Evolutionary conservation across 2,329 filamentous ascomycete species (phyloP), one percentile per base, ranked within the genome.

Genomic region (Mollisia scopiformis): DNA sequence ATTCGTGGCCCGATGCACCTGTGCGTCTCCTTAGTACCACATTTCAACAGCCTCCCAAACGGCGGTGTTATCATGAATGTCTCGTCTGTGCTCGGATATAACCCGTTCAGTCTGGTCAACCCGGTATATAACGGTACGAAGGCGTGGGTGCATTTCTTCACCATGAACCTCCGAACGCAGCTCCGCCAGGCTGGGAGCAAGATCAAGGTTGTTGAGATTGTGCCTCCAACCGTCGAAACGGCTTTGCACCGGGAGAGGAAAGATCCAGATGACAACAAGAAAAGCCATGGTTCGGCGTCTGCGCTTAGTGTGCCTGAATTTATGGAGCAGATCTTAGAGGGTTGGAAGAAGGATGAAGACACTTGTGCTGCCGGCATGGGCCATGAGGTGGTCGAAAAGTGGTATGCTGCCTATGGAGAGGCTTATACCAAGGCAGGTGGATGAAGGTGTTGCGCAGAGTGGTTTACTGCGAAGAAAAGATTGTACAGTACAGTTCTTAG

Each of bases 61-160:
- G 7, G 31, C 37, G 21, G 65, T 71, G 51, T 53, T 0, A 78
- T 86, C 52, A 77, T 86, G 69, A 86, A 86, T 63, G 78, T 86
- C 1, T 82, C 80, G 0, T 83, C 79, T 6, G 75, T 82, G 0
- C 75, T 87, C 0, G 84, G 80, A 3, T 86, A 79, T 62, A 72
- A 82, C 0, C 84, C 84, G 0, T 79, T 80, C 59, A 78, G 75
- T 2, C 73, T 85, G 59, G 78, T 85, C 63, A 87, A 84, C 65
- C 84, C 82, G 0, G 80, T 85, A 1, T 87, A 87, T 71, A 84
- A 84, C 67, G 84, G 80, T 2, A 85, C 82, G 2, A 88, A 87
- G 66, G 81, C 83, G 0, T 87, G 79, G 80, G 37, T 84, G 39
- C 83, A 86, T 66, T 85, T 80, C 69, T 86, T 80, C 77, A 80